phyloP scores from a whole-genome alignment of 441 rosid genomes.

The Populus hybrid region DNA sequence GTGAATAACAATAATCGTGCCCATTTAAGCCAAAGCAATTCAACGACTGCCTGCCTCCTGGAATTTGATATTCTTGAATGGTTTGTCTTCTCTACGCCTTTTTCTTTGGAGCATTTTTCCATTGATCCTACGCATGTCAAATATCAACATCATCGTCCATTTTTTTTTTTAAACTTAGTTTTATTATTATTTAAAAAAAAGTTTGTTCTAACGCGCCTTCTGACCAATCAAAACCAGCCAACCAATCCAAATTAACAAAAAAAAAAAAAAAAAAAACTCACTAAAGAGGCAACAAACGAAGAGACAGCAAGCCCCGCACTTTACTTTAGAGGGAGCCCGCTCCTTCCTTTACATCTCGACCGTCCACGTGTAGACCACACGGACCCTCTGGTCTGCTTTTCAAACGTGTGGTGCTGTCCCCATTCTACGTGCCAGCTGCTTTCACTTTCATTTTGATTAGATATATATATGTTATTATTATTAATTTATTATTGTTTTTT shows the following conservation, averaged over 20 bases:
- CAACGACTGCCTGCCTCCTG: too few species aligned
- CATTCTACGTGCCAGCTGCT: conserved; percentile 14
- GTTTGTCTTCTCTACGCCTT: background rate
- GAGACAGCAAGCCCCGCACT: background rate
- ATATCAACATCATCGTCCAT: too few species aligned
- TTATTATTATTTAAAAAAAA: background rate
- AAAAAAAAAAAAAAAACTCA: background rate
- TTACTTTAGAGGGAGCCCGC: conserved; percentile 3
- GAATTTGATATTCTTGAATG: too few species aligned
- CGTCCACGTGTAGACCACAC: conserved; percentile 1
- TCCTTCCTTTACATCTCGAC: background rate
- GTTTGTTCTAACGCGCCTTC: background rate
- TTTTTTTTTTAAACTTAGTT: background rate
- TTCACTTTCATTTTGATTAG: background rate
- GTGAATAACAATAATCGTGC: background rate
- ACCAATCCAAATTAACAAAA: background rate
- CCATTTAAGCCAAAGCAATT: too few species aligned
- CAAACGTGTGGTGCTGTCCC: conserved; percentile 11
- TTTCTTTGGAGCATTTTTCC: background rate
- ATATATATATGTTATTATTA: background rate
- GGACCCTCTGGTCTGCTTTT: background rate
- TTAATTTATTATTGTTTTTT: background rate
- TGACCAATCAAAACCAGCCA: conserved; percentile 1
- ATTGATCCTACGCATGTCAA: background rate
- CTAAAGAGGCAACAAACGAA: background rate